phyloP scores from a whole-genome alignment of 768 basidiomycete genomes.

The Coprinellus micaceus region DNA sequence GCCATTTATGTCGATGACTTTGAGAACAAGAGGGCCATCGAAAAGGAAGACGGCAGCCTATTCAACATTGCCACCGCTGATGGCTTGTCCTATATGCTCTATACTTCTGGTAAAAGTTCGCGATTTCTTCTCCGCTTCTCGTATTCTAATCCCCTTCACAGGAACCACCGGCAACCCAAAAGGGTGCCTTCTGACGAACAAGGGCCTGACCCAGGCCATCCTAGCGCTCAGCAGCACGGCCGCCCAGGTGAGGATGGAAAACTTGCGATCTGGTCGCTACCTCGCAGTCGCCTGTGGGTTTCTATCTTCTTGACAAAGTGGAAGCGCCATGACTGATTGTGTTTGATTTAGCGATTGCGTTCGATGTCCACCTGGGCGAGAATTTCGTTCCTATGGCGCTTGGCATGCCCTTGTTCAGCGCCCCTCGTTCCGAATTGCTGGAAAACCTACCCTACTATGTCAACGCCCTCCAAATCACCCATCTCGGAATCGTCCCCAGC shows the following conservation, averaged over 20 bases:
- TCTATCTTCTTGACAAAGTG: not conserved
- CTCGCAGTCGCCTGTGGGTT: constrained; percentile 43
- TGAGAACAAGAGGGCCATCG: constrained; percentile 24
- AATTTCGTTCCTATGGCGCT: constrained; percentile 37
- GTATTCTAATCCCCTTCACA: constrained; percentile 12
- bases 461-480: constrained; percentile 37
- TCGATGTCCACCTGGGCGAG: constrained; percentile 49
- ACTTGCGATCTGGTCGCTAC: constrained; percentile 27
- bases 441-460: constrained; percentile 37
- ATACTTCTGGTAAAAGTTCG: constrained; percentile 41
- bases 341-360: constrained; percentile 39
- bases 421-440: constrained; percentile 42
- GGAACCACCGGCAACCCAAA: constrained; percentile 52
- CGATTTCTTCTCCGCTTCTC: not conserved
- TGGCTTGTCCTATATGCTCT: constrained; percentile 41
- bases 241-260: constrained; percentile 25
- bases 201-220: constrained; percentile 28
- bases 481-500: constrained; percentile 50
- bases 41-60: constrained; percentile 23
- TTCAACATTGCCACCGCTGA: constrained; percentile 27
- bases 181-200: constrained; percentile 41
- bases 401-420: constrained; percentile 43
- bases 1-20: constrained; percentile 24
- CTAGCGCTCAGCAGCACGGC: constrained; percentile 30
- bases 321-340: constrained; percentile 6